Base-by-base conservation (phyloP, 495 filamentous ascomycete species). In the Penicillium paradoxum region DNA sequence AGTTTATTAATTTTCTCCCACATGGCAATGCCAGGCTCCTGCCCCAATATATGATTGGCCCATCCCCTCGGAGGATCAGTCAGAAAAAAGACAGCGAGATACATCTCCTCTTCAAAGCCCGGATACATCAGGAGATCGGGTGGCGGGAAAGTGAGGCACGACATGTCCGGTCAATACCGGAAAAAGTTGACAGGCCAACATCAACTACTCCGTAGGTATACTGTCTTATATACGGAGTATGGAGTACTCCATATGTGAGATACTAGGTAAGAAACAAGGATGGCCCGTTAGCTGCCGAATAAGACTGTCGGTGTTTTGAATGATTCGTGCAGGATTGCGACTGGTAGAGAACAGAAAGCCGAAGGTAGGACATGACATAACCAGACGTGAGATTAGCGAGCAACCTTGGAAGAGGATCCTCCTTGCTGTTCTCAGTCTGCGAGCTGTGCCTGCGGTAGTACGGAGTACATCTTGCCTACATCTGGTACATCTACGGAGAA, bases 321-420 rank as follows among this genome's bases (percentile, higher is more conserved):
- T 14, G 32, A 49, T 46, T 39, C 24, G 32, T 48, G 45, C 44
- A 10, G 39, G 34, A 39, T n/a, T 13, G 19, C 36, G 9, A 39
- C 46, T 18, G 22, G 45, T 13, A 39, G 47, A 44, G n/a, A 17
- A 13, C 7, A 32, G 27, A 49, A 44, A 17, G 49, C 54, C 49
- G 36, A 49, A 58, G 7, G 62, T 65, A 46, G 62, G 54, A 63
- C 62, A 63, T 65, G 62, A 65, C 62, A 62, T 60, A 57, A 56
- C 41, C 29, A 38, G 32, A 49, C 9, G 24, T 49, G 53, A 55
- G 52, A 54, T 53, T 25, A 14, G 43, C 24, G 34, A n/a, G n/a
- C n/a, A n/a, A n/a, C n/a, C n/a, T n/a, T n/a, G n/a, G n/a, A 40
- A 40, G 2, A 49, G 50, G 56, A 58, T 45, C 29, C 60, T 60